Percentiles rank a stretch among this genome's conserved stretches.
Evolutionary conservation across 2,329 filamentous ascomycete species (phyloP).

Genomic region (Hortaea werneckii): DNA sequence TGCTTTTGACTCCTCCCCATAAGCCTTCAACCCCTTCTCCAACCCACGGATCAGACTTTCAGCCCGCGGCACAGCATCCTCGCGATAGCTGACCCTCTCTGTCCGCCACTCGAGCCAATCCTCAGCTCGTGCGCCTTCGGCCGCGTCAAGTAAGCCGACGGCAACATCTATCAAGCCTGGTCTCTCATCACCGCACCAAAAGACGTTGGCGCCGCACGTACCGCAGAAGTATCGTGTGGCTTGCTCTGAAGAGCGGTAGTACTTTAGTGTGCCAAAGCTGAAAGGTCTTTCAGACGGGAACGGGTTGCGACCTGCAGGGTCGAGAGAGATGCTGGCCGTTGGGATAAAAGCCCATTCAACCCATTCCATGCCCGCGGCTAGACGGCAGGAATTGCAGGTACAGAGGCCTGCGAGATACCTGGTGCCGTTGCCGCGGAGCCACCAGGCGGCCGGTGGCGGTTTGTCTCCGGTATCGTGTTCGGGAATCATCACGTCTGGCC

Average conservation of each 20-base stretch:
- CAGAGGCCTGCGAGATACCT: slow-evolving; percentile 53
- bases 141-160: slow-evolving; percentile 42
- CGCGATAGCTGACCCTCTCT: slow-evolving; percentile 48
- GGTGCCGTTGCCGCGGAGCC: slow-evolving; percentile 39
- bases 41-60: slow-evolving; percentile 10
- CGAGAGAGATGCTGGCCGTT: slow-evolving; percentile 43
- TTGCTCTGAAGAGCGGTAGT: slow-evolving; percentile 44
- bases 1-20: slow-evolving; percentile 5
- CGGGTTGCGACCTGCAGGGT: slow-evolving; percentile 14
- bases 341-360: slow-evolving; percentile 58
- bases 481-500: slow-evolving; percentile 34
- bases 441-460: slow-evolving; percentile 47
- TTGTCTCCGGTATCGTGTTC: slow-evolving; percentile 27
- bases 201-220: slow-evolving; percentile 53
- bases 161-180: slow-evolving; percentile 54
- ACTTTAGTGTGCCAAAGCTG: slow-evolving; percentile 35
- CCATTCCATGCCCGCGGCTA: slow-evolving; percentile 51
- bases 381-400: slow-evolving; percentile 52
- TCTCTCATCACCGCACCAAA: slow-evolving; percentile 48
- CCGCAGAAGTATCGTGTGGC: slow-evolving; percentile 53
- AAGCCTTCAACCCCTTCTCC: slow-evolving; percentile 15
- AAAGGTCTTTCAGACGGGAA: slow-evolving; percentile 19
- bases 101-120: slow-evolving; percentile 54
- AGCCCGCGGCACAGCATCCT: slow-evolving; percentile 35
- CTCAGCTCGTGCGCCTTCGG: slow-evolving; percentile 45